Evolutionary conservation across 2,329 filamentous ascomycete genomes (phyloP).

Genomic region (Dactylellina haptotyla): DNA sequence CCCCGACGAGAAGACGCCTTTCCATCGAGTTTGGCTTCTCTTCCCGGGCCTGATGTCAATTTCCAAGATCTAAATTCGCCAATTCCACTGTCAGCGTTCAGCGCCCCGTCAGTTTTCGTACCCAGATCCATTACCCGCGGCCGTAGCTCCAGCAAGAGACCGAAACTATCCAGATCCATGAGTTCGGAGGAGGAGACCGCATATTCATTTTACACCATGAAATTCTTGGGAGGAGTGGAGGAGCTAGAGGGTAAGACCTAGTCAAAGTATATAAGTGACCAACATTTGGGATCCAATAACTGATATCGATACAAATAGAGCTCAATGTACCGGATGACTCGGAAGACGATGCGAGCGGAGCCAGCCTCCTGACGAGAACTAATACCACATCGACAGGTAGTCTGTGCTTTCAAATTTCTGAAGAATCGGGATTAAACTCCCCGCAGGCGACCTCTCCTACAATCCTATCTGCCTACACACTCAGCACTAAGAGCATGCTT

Average conservation of each 20-base stretch:
- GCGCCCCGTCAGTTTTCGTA: conserved; percentile 16
- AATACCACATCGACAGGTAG: conserved; percentile 47
- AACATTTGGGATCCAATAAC: too few species aligned
- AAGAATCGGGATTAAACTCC: conserved; percentile 11
- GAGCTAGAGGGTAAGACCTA: conserved; percentile 45
- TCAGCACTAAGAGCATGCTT: conserved; percentile 24
- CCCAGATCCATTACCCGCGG: conserved; percentile 26
- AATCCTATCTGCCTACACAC: conserved; percentile 31
- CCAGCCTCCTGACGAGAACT: conserved; percentile 47
- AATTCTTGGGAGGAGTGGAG: conserved; percentile 37
- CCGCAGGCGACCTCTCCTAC: conserved; percentile 13
- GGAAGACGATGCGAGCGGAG: conserved; percentile 41
- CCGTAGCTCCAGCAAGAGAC: conserved; percentile 25
- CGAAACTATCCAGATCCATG: conserved; percentile 35
- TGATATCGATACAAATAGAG: too few species aligned
- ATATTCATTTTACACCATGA: conserved; percentile 43
- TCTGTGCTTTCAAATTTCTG: conserved; percentile 39
- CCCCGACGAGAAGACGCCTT: conserved; percentile 49
- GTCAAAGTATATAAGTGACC: too few species aligned
- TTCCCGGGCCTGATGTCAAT: conserved; percentile 41
- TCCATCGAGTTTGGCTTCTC: conserved; percentile 45
- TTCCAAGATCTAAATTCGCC: conserved; percentile 34
- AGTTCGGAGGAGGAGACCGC: conserved; percentile 34
- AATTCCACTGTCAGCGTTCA: conserved; percentile 37
- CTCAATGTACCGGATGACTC: conserved; percentile 33